These are phyloP conservation scores for Sclerospora graminicola DNA, from an alignment of 352 stramenopile genomes.

Conservation along the genomic window DNA sequence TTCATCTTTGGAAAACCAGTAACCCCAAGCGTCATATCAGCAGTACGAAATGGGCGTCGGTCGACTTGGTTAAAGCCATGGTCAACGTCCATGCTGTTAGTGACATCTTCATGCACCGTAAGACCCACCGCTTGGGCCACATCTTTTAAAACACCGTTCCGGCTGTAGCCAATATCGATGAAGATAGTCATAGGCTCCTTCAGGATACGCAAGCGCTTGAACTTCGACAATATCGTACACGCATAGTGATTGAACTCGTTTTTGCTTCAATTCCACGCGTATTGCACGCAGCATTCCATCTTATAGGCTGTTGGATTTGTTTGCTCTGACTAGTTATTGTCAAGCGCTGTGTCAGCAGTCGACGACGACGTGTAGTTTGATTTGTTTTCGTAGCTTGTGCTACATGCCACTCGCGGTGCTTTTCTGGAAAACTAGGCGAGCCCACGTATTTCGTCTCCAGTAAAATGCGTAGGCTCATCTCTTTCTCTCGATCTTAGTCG, in stretches of 20 bases:
- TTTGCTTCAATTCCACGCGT: too few relatives aligned
- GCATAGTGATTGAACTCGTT: background rate
- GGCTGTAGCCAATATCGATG: conserved; percentile 1
- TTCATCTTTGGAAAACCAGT: background rate
- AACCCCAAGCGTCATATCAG: background rate
- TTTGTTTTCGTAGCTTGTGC: too few relatives aligned
- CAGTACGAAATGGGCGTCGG: background rate
- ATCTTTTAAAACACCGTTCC: conserved; percentile 1
- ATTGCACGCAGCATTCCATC: too few relatives aligned
- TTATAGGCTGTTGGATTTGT: too few relatives aligned
- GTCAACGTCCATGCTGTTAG: background rate
- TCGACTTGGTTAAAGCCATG: background rate
- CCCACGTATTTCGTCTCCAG: too few relatives aligned
- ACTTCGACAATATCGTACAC: background rate
- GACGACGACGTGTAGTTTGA: too few relatives aligned
- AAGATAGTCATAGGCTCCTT: background rate
- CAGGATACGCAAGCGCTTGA: background rate
- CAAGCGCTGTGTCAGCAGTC: too few relatives aligned
- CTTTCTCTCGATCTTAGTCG: too few relatives aligned
- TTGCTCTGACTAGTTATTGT: too few relatives aligned
- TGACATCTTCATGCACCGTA: background rate
- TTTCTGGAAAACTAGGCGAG: too few relatives aligned
- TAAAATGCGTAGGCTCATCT: too few relatives aligned
- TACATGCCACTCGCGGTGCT: too few relatives aligned
- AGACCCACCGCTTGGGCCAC: background rate